phyloP scores from a whole-genome alignment of 495 filamentous ascomycete species.

The Cercophora sp. region DNA sequence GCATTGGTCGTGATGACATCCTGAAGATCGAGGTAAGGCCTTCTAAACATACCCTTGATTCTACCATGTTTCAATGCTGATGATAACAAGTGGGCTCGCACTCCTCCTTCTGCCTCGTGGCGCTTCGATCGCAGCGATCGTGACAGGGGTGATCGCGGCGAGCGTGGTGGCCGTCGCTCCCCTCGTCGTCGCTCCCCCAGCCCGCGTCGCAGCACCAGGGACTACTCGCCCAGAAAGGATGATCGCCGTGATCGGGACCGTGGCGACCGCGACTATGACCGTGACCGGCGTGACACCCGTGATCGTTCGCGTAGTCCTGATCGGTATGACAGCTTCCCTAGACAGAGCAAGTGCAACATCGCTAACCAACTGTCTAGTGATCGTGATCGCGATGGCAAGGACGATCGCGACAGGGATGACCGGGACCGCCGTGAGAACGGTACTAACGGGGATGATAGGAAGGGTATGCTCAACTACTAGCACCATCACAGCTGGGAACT shows the following conservation, averaged over 20 bases:
- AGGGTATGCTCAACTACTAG: conserved; percentile 56
- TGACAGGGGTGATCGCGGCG: conserved; percentile 21
- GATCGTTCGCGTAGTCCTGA: conserved; percentile 75
- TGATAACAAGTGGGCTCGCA: conserved; percentile 81
- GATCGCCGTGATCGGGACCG: conserved; percentile 80
- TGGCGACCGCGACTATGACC: conserved; percentile 61
- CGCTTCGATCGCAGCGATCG: conserved; percentile 68
- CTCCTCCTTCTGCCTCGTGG: conserved; percentile 97
- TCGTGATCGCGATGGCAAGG: conserved; percentile 50
- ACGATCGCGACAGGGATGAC: conserved; percentile 55
- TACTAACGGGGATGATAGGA: conserved; percentile 78
- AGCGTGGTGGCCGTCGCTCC: conserved; percentile 58
- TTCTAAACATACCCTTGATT: conserved; percentile 2
- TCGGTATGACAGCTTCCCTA: conserved; percentile 54
- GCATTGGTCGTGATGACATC: conserved; percentile 90
- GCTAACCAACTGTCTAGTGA: conserved; percentile 34
- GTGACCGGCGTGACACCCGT: conserved; percentile 63
- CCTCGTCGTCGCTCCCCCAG: conserved; percentile 75
- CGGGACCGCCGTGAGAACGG: conserved; percentile 61
- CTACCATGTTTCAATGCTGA: conserved; percentile 19
- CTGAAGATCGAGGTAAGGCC: conserved; percentile 90
- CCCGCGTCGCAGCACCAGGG: conserved; percentile 69
- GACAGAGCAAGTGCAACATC: conserved; percentile 19
- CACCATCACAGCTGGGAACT: conserved; percentile 17
- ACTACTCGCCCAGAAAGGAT: conserved; percentile 87